Percentiles rank a stretch among this genome's conserved stretches.
Evolutionary conservation across 2,329 filamentous ascomycete genomes (phyloP).

Genomic region (Cercospora sp.): DNA sequence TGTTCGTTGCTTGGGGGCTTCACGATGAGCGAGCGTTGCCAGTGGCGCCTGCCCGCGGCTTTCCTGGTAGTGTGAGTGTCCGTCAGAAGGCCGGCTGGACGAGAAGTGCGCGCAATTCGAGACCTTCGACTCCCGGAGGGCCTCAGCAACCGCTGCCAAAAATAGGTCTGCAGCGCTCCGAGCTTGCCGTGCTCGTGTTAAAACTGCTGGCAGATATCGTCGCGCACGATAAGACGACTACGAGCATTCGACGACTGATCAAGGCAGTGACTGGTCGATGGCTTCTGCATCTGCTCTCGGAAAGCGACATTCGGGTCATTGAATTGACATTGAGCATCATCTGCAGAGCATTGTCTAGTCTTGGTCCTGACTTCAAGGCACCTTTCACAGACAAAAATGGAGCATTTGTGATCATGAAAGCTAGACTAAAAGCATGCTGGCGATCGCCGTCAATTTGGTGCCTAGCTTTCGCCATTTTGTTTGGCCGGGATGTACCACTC

Average conservation of each 20-base stretch:
- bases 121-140: slow-evolving; percentile 33
- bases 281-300: slow-evolving; percentile 77
- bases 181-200: slow-evolving; percentile 35
- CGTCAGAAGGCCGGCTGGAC: slow-evolving; percentile 34
- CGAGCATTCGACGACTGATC: slow-evolving; percentile 66
- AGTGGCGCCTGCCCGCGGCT: slow-evolving; percentile 26
- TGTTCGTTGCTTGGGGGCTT: slow-evolving; percentile 91
- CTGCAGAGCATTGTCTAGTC: slow-evolving; percentile 76
- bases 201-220: slow-evolving; percentile 32
- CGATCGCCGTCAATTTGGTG: slow-evolving; percentile 80
- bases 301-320: slow-evolving; percentile 80
- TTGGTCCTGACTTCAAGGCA: slow-evolving; percentile 76
- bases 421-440: slow-evolving; percentile 85
- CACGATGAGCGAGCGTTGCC: slow-evolving; percentile 58
- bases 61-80: slow-evolving; percentile 33
- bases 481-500: slow-evolving; percentile 73
- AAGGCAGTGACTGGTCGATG: slow-evolving; percentile 90
- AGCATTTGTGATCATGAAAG: slow-evolving; percentile 82
- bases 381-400: slow-evolving; percentile 86
- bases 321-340: slow-evolving; percentile 79
- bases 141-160: slow-evolving; percentile 5
- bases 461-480: slow-evolving; percentile 83
- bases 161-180: slow-evolving; percentile 29
- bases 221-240: slow-evolving; percentile 29
- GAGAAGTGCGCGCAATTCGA: slow-evolving; percentile 26